Conservation (phyloP, 2,329 filamentous ascomycete species). For the Alternaria rosae region DNA sequence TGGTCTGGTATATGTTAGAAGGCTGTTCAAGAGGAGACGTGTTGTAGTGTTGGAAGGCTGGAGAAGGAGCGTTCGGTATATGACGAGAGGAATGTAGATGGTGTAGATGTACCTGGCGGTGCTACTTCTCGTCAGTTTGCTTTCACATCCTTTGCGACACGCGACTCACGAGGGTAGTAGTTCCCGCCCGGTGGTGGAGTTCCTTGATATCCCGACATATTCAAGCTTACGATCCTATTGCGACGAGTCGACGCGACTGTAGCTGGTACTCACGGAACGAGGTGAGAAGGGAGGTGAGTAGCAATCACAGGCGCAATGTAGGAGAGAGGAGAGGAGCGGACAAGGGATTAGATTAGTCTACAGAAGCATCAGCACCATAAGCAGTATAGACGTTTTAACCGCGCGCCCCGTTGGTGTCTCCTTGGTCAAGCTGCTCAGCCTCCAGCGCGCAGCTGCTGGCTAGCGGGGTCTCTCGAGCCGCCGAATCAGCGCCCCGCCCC, state of each 20-base stretch:
- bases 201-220: constrained; percentile 42
- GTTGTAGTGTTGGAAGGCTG: not conserved
- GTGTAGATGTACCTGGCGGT: constrained; percentile 36
- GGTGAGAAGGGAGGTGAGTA: not conserved
- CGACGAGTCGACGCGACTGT: not conserved
- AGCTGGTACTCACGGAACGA: not conserved
- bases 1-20: constrained; percentile 27
- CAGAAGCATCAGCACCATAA: constrained; percentile 32
- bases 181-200: constrained; percentile 46
- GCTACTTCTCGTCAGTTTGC: constrained; percentile 33
- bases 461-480: constrained; percentile 42
- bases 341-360: constrained; percentile 14
- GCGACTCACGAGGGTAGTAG: constrained; percentile 46
- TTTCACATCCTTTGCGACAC: not conserved
- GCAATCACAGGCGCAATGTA: constrained; percentile 3
- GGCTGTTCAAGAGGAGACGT: not conserved
- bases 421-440: constrained; percentile 44
- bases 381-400: constrained; percentile 22
- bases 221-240: not conserved
- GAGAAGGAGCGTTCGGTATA: not conserved
- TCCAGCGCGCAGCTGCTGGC: constrained; percentile 38
- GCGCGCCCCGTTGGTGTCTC: constrained; percentile 20
- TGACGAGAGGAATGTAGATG: not conserved
- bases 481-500: constrained; percentile 33
- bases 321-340: constrained; percentile 1